A percentile compares a stretch with the other conserved stretches of the same genome.
Conservation (phyloP, 2,329 filamentous ascomycete species). For the Trichocomaceae sp. region DNA sequence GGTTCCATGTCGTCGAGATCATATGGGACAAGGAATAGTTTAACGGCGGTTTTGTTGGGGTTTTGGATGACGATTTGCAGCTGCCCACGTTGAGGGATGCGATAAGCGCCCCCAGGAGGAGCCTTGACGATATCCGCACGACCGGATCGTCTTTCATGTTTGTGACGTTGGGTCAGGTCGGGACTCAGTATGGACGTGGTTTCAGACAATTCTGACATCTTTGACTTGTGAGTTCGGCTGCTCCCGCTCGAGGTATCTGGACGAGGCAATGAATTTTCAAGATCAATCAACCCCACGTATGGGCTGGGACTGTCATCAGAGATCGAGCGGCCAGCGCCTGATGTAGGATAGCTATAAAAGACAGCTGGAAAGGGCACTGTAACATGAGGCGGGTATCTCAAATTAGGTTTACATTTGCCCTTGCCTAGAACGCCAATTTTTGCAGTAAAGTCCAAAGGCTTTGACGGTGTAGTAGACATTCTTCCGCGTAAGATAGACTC, state of each 20-base stretch:
- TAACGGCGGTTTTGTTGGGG: conserved; percentile 95
- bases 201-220: conserved; percentile 13
- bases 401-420: conserved; percentile 77
- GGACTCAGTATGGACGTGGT: conserved; percentile 1
- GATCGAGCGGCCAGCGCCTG: conserved; percentile 56
- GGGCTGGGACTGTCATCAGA: conserved; percentile 84
- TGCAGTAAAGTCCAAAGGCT: conserved; percentile 84
- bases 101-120: conserved; percentile 81
- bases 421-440: conserved; percentile 90
- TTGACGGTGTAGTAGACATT: conserved; percentile 95
- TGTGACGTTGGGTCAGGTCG: conserved; percentile 34
- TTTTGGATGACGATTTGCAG: conserved; percentile 97
- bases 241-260: conserved; percentile 36
- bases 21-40: conserved; percentile 89
- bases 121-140: conserved; percentile 56
- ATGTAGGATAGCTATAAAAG: conserved; percentile 84
- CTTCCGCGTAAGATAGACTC: conserved; percentile 90
- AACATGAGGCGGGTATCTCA: conserved; percentile 84
- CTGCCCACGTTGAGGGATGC: conserved; percentile 89
- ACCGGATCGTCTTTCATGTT: conserved; percentile 53
- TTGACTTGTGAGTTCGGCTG: conserved; percentile 25
- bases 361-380: conserved; percentile 88
- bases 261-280: conserved; percentile 68
- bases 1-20: conserved; percentile 87
- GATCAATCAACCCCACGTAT: conserved; percentile 86